These are phyloP conservation scores for Exophiala mesophila DNA, from an alignment of 2,329 filamentous ascomycete species.

Conservation along the genomic window DNA sequence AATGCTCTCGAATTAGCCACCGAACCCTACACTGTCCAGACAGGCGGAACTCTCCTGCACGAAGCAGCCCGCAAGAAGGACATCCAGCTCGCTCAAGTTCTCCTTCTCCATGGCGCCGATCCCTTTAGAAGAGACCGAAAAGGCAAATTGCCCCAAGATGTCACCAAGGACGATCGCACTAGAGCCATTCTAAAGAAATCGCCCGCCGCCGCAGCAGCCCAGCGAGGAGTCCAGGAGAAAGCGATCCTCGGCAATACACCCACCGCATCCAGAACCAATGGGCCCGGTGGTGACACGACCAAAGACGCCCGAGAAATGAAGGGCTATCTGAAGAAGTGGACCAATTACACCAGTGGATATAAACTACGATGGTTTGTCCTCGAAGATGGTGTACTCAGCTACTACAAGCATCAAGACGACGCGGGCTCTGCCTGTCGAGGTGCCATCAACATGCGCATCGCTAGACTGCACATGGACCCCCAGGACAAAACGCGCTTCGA, in stretches of 20 bases:
- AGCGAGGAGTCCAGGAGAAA: constrained; percentile 94
- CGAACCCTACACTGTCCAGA: constrained; percentile 69
- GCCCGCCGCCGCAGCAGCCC: constrained; percentile 87
- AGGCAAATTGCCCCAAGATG: constrained; percentile 90
- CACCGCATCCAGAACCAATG: constrained; percentile 33
- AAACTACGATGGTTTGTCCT: constrained; percentile 97
- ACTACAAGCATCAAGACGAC: constrained; percentile 99
- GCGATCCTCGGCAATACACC: constrained; percentile 77
- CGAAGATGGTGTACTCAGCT: constrained; percentile 94
- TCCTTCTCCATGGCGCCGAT: constrained; percentile 90
- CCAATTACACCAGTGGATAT: constrained; percentile 95
- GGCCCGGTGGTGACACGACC: constrained; percentile 50
- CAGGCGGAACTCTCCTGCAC: constrained; percentile 87
- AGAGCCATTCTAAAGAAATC: constrained; percentile 87
- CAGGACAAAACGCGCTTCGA: constrained; percentile 98
- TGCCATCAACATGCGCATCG: constrained; percentile 98
- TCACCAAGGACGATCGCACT: constrained; percentile 90
- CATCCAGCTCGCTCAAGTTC: constrained; percentile 77
- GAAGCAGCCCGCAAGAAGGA: constrained; percentile 88
- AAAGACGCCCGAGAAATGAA: constrained; percentile 96
- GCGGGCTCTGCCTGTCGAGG: constrained; percentile 92
- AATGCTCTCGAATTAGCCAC: constrained; percentile 86
- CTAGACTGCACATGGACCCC: constrained; percentile 87
- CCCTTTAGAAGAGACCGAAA: constrained; percentile 92
- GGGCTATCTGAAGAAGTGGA: constrained; percentile 99